Percentiles rank a stretch among this genome's conserved stretches.
These are phyloP conservation scores for Neofusicoccum cordaticola DNA, from an alignment of 2,329 filamentous ascomycete genomes.

Conservation along the genomic window DNA sequence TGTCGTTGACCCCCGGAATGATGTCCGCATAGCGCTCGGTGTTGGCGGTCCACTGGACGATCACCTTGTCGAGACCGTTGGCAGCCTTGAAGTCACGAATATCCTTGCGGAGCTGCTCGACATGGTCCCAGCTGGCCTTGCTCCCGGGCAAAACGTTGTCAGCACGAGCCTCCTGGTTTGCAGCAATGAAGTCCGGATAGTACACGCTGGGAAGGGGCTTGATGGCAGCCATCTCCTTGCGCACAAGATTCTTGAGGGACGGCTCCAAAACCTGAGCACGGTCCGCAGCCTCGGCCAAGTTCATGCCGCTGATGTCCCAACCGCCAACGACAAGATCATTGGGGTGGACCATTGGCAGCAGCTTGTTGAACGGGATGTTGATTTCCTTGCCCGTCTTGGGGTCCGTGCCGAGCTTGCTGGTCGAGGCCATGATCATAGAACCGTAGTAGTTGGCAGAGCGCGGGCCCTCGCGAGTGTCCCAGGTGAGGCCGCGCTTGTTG, in stretches of 20 bases:
- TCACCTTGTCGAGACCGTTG: constrained; percentile 87
- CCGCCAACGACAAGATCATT: constrained; percentile 93
- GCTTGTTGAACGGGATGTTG: constrained; percentile 92
- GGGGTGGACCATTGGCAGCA: constrained; percentile 95
- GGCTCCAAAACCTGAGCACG: constrained; percentile 93
- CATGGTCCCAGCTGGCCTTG: constrained; percentile 82
- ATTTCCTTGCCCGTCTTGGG: constrained; percentile 80
- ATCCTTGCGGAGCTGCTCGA: constrained; percentile 89
- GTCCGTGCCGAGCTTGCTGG: constrained; percentile 92
- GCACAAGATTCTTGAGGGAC: constrained; percentile 82
- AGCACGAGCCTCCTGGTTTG: constrained; percentile 95
- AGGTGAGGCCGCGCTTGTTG: constrained; percentile 80
- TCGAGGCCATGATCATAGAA: constrained; percentile 94
- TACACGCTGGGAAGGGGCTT: constrained; percentile 91
- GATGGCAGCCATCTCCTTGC: constrained; percentile 89
- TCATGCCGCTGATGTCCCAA: constrained; percentile 94
- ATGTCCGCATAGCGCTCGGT: constrained; percentile 95
- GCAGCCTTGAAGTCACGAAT: constrained; percentile 89
- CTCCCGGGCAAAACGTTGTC: constrained; percentile 83
- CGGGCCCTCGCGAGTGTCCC: constrained; percentile 90
- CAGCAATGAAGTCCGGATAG: constrained; percentile 98
- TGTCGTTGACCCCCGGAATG: constrained; percentile 88
- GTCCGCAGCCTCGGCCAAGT: constrained; percentile 90
- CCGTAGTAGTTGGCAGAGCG: constrained; percentile 95
- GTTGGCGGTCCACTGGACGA: constrained; percentile 98